phyloP scores from a whole-genome alignment of 495 filamentous ascomycete genomes.

The Xanthoparmelia taractica region DNA sequence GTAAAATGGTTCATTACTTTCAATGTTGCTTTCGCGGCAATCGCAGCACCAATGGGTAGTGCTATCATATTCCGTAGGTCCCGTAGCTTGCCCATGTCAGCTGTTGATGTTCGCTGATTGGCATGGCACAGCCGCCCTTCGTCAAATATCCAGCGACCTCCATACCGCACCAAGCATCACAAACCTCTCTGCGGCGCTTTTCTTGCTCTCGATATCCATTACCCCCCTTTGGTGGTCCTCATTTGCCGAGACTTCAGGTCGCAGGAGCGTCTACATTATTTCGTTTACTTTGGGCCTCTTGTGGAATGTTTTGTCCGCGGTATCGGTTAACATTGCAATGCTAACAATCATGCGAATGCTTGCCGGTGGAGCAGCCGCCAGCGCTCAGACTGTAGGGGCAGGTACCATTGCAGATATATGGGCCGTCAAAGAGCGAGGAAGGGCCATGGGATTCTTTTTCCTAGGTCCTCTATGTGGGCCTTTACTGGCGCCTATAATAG shows the following conservation, averaged over 20 bases:
- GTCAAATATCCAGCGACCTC: constrained; percentile 58
- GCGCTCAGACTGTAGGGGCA: constrained; percentile 82
- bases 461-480: constrained; percentile 84
- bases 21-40: constrained; percentile 66
- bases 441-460: constrained; percentile 91
- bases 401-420: constrained; percentile 91
- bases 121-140: constrained; percentile 75
- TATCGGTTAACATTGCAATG: constrained; percentile 73
- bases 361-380: constrained; percentile 75
- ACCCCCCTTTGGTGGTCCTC: constrained; percentile 94
- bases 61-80: constrained; percentile 68
- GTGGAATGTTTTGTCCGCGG: constrained; percentile 64
- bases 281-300: no score
- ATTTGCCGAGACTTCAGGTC: constrained; percentile 75
- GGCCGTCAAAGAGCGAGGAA: constrained; percentile 70
- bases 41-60: constrained; percentile 78
- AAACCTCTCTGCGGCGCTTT: constrained; percentile 77
- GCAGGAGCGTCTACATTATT: constrained; percentile 80
- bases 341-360: constrained; percentile 77
- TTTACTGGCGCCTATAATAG: constrained; percentile 77
- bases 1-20: constrained; percentile 85
- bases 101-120: not conserved
- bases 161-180: constrained; percentile 58
- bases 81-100: constrained; percentile 1
- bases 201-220: constrained; percentile 85